Evolutionary conservation across 2,329 filamentous ascomycete species (phyloP).

Genomic region (Botrytis pseudocinerea): DNA sequence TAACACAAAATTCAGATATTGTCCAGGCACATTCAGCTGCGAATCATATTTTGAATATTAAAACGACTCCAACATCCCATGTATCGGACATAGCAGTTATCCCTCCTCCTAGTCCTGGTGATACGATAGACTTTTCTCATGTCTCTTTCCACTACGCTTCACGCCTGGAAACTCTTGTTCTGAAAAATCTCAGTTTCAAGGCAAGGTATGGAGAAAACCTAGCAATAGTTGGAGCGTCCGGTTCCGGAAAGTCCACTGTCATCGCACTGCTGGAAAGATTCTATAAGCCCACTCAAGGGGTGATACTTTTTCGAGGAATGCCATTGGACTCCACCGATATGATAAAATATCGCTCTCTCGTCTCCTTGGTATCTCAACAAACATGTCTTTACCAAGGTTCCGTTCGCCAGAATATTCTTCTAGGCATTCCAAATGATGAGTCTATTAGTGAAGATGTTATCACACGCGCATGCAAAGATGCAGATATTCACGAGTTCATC

Average conservation of each 20-base stretch:
- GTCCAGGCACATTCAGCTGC: not conserved
- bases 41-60: conserved; percentile 1
- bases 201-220: not conserved
- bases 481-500: not conserved
- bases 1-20: not conserved
- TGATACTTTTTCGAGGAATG: too few relatives aligned
- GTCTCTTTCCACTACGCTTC: conserved; percentile 44
- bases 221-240: conserved; percentile 58
- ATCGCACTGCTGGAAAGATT: conserved; percentile 55
- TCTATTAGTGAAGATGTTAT: not conserved
- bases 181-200: conserved; percentile 49
- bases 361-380: conserved; percentile 59
- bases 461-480: not conserved
- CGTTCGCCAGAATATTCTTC: conserved; percentile 54
- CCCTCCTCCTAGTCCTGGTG: not conserved
- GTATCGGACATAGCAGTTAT: not conserved
- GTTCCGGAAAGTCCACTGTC: conserved; percentile 67
- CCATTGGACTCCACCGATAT: conserved; percentile 39
- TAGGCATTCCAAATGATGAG: not conserved
- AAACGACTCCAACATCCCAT: not conserved
- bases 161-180: conserved; percentile 33
- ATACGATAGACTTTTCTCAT: not conserved
- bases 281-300: conserved; percentile 44
- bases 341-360: conserved; percentile 51
- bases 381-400: conserved; percentile 57